Evolutionary conservation across 306 rosid species (phyloP).

Genomic region (Acacia confusa): DNA sequence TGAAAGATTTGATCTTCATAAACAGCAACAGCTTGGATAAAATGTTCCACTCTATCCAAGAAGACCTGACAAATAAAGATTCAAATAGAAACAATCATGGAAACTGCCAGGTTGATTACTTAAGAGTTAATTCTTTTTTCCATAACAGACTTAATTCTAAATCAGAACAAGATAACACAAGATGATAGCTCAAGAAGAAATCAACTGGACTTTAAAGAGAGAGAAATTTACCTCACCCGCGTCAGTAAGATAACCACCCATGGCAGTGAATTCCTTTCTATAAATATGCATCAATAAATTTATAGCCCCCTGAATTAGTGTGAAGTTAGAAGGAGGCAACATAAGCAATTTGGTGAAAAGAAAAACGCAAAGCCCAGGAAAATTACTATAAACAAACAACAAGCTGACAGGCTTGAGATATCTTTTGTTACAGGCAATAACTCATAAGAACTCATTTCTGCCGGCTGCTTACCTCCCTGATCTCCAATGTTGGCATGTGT

Average conservation of each 20-base stretch:
- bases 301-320: slow-evolving; percentile 82
- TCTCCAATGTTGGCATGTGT: slow-evolving; percentile 95
- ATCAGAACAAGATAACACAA: slow-evolving; percentile 22
- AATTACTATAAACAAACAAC: not conserved
- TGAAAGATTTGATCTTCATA: slow-evolving; percentile 90
- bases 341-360: slow-evolving; percentile 12
- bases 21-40: slow-evolving; percentile 75
- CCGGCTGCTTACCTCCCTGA: slow-evolving; percentile 75
- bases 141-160: not conserved
- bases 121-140: not conserved
- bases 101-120: slow-evolving; percentile 21
- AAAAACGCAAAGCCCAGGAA: not conserved
- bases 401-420: slow-evolving; percentile 26
- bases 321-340: slow-evolving; percentile 31
- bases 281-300: slow-evolving; percentile 90
- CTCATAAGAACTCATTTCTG: slow-evolving; percentile 28
- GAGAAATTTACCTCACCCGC: slow-evolving; percentile 85
- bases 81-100: slow-evolving; percentile 21
- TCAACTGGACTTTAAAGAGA: slow-evolving; percentile 15
- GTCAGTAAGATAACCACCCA: slow-evolving; percentile 98
- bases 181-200: slow-evolving; percentile 14
- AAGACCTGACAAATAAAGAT: slow-evolving; percentile 55
- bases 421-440: slow-evolving; percentile 21
- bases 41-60: slow-evolving; percentile 85
- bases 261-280: slow-evolving; percentile 79